Base-by-base conservation (phyloP, 352 stramenopile genomes). In the Phytophthora idaei region DNA sequence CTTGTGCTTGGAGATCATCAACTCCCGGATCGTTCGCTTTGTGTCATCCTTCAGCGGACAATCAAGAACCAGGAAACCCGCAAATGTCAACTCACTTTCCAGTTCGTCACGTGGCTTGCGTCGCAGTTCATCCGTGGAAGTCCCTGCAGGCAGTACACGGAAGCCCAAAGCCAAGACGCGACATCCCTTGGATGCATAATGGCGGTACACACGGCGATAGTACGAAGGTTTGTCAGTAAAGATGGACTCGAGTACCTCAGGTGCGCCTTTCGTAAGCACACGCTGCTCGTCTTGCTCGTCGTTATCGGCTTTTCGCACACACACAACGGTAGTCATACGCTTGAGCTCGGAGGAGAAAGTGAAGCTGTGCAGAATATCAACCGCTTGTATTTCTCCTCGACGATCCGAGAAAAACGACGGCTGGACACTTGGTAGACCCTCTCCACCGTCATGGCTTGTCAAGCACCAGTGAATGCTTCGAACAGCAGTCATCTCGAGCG, bases 11-110 rank as follows among this genome's bases (percentile, higher is more conserved):
- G 91, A 98, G 11, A 87, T 80, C 57, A 89, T 81, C 29, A 99
- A 77, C 68, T 98, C 90, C 64, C 95, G 83, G 53, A 99, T 87
- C 32, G 99, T 97, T 28, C 92, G 74, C 37, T 82, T 89, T 45
- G 97, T 98, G 82, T 99, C 95, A 77, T 99, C 99, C 42, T 99
- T 90, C n/a, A 98, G 91, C 5, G 93, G 80, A 53, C 87, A 96
- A 52, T 94, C 82, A 57, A 95, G 89, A 12, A 90, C 74, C 36
- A 90, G 73, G 64, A 99, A 99, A n/a, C 98, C 98, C 28, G 87
- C 94, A 78, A 99, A 99, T 21, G 74, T 87, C 5, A 99, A 74
- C 4, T 90, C 85, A 15, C 72, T 89, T 81, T 99, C 98, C 34
- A 97, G 94, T 44, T 85, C 91, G 17, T 77, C 78, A 36, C 93